Evolutionary conservation across 768 basidiomycete genomes (phyloP), one percentile per base, ranked within the genome.

Genomic region (Hericium coralloides): DNA sequence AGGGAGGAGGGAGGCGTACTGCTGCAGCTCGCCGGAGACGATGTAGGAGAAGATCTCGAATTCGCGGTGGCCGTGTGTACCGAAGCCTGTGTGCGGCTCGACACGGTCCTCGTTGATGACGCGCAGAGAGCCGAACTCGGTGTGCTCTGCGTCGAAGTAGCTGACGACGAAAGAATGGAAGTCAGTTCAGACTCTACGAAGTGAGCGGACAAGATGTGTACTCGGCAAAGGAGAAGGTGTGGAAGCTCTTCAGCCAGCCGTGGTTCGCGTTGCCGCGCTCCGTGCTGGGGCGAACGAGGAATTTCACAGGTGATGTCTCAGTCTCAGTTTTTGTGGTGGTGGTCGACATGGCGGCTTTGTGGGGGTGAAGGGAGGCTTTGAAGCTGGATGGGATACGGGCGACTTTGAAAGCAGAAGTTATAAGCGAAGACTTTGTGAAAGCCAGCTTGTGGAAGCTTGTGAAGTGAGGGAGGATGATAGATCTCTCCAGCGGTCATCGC

Each of bases 71-170:
- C 80, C 77, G 70, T 93, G 91, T 0, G 84, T 87, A 2, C 90
- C 92, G 63, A 98, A 98, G 0, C 95, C 95, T 14, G 82, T 85
- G 17, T 71, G 66, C 6, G 90, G 73, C 2, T 77, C 79, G 43
- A 95, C 91, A 31, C 92, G 84, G 64, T 93, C 92, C 70, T 97
- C 94, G 72, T 97, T 97, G 69, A 97, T 84, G 41, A 98, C 91
- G 9, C 94, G 81, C 1, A 98, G 79, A 15, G 80, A 65, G 2
- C 94, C 90, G 62, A 82, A 95, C 14, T 38, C 51, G 26, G n/a
- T 48, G 12, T 58, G 57, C 38, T 10, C 17, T 7, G 47, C 47
- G 14, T 54, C 53, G 17, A 18, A 14, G 23, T 58, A 58, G 23
- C 57, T 58, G 14, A 10, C 9, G 20, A 22, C 17, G 15, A 36